phyloP scores from a whole-genome alignment of 2,329 filamentous ascomycete species.

The Exophiala bonariae region DNA sequence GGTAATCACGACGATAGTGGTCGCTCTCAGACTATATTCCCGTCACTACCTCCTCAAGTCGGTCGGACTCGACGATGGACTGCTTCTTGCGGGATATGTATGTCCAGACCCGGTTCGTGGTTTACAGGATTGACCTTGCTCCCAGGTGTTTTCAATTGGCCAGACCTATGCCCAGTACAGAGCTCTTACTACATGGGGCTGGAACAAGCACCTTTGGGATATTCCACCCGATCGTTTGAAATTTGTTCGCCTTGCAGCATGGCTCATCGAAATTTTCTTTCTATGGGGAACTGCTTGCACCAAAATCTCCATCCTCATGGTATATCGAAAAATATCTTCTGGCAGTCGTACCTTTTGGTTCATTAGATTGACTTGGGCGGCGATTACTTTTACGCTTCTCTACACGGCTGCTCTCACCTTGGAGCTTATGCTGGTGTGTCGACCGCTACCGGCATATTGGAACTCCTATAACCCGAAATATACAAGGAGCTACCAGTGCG shows the following conservation, averaged over 20 bases:
- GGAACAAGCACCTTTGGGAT: conserved; percentile 21
- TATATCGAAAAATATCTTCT: conserved; percentile 18
- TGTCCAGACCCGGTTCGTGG: not conserved
- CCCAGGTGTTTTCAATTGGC: conserved; percentile 19
- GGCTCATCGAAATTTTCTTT: conserved; percentile 22
- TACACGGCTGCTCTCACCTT: conserved; percentile 11
- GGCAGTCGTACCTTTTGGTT: conserved; percentile 17
- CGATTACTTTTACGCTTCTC: conserved; percentile 12
- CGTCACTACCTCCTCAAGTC: conserved; percentile 7
- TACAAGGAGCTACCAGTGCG: conserved; percentile 12
- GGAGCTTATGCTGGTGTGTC: conserved; percentile 15
- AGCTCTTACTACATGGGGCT: conserved; percentile 16
- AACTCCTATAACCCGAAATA: conserved; percentile 15
- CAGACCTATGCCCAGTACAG: conserved; percentile 16
- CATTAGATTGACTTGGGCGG: conserved; percentile 14
- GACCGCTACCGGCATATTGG: conserved; percentile 17
- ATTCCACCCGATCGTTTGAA: conserved; percentile 8
- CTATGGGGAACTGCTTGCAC: conserved; percentile 14
- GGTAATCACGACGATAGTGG: conserved; percentile 7
- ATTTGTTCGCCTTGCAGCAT: conserved; percentile 14
- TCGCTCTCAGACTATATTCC: conserved; percentile 15
- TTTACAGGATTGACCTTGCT: not conserved
- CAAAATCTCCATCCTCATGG: conserved; percentile 18
- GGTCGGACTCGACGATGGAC: conserved; percentile 14
- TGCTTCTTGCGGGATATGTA: conserved; percentile 16